Conservation (phyloP, 345 rosid genomes). For the Brassica juncea region DNA sequence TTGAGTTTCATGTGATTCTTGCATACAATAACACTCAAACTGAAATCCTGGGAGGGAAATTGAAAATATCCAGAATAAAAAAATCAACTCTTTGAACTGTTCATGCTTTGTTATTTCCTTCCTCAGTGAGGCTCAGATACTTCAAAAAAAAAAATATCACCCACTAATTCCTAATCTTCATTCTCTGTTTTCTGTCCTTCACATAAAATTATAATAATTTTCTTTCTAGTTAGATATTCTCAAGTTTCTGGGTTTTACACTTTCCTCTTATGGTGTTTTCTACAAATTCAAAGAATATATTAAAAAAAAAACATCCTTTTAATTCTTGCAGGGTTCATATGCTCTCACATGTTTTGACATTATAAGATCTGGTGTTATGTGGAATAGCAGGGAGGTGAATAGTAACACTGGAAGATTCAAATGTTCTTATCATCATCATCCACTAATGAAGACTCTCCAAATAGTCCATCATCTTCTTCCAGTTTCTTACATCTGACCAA, state of each 20-base stretch:
- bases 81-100: conserved; percentile 20
- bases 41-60: neutral
- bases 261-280: conserved; percentile 7
- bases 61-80: neutral
- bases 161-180: conserved; percentile 29
- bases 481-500: conserved; percentile 28
- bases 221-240: conserved; percentile 6
- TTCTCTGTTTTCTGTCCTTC: conserved; percentile 41
- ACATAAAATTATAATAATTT: conserved; percentile 63
- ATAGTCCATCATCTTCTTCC: conserved; percentile 66
- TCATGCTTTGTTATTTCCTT: neutral
- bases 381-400: conserved; percentile 56
- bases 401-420: conserved; percentile 53
- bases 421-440: conserved; percentile 78
- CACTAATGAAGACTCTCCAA: conserved; percentile 73
- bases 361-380: conserved; percentile 54
- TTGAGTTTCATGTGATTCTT: conserved; percentile 24
- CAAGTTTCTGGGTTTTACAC: conserved; percentile 12
- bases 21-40: conserved; percentile 41
- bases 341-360: neutral
- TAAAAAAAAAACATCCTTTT: neutral
- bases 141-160: conserved; percentile 21
- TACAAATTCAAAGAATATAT: conserved; percentile 1
- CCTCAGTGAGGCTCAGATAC: neutral
- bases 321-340: conserved; percentile 20